Conservation (phyloP, 139 green algal genomes). For the Tetradesmus obliquus region DNA sequence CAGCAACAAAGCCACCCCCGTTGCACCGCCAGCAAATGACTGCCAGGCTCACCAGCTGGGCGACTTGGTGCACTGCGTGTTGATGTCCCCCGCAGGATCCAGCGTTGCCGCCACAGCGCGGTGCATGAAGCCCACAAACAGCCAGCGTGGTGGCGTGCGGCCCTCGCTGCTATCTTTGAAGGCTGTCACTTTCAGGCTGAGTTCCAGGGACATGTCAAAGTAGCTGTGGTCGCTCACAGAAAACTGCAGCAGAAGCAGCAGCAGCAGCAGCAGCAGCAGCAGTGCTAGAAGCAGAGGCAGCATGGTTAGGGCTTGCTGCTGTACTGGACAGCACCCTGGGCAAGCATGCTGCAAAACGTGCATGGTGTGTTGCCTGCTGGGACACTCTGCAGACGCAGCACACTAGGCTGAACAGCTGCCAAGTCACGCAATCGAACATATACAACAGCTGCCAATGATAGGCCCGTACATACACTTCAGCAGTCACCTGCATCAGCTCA, state of each 20-base stretch:
- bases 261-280: not conserved
- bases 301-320: too few relatives aligned
- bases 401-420: too few relatives aligned
- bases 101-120: not conserved
- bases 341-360: too few relatives aligned
- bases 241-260: constrained; percentile 29
- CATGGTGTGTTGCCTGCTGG: too few relatives aligned
- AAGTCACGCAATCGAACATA: too few relatives aligned
- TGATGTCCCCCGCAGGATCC: constrained; percentile 16
- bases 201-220: constrained; percentile 34
- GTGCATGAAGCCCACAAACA: constrained; percentile 35
- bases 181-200: not conserved
- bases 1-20: too few relatives aligned
- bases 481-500: too few relatives aligned
- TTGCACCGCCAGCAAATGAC: not conserved
- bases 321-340: too few relatives aligned
- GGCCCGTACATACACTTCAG: too few relatives aligned
- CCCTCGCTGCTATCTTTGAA: not conserved
- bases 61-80: constrained; percentile 19
- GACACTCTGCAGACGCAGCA: not conserved
- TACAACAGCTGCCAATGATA: too few relatives aligned
- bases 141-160: not conserved
- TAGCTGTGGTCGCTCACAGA: constrained; percentile 21
- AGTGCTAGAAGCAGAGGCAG: not conserved
- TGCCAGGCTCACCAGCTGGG: not conserved